Conservation (phyloP, 148 eudicot genomes). For the Salicornia ramosissima region DNA sequence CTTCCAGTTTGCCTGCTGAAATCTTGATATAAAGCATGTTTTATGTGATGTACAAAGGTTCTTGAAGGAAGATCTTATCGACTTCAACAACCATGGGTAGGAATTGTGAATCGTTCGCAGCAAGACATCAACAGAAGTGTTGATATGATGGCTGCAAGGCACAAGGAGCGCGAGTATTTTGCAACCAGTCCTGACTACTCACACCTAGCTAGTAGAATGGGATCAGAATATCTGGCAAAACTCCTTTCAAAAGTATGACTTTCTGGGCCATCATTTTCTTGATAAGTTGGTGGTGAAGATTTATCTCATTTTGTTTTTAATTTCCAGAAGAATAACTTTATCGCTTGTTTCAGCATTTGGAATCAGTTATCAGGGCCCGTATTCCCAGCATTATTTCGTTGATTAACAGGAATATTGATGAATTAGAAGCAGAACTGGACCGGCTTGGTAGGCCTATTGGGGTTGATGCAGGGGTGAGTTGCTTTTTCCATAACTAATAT, state of each 20-base stretch:
- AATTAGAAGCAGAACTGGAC: slow-evolving; percentile 92
- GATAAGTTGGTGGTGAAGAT: neutral
- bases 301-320: neutral
- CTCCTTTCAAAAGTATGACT: slow-evolving; percentile 57
- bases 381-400: slow-evolving; percentile 80
- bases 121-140: slow-evolving; percentile 72
- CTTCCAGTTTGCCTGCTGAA: neutral
- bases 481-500: slow-evolving; percentile 2
- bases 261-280: neutral
- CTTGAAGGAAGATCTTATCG: slow-evolving; percentile 77
- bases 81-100: slow-evolving; percentile 73
- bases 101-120: slow-evolving; percentile 77
- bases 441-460: slow-evolving; percentile 86
- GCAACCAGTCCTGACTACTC: slow-evolving; percentile 74
- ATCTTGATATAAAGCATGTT: neutral
- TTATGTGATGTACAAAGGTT: slow-evolving; percentile 34
- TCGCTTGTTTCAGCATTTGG: slow-evolving; percentile 58
- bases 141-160: slow-evolving; percentile 70
- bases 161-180: slow-evolving; percentile 63
- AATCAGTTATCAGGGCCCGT: slow-evolving; percentile 68
- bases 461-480: slow-evolving; percentile 92
- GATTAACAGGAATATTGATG: slow-evolving; percentile 80
- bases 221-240: slow-evolving; percentile 79
- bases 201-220: slow-evolving; percentile 68
- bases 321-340: neutral